Evolutionary conservation across 805 yeast genomes (phyloP).

Genomic region (Lipomyces sp.): DNA sequence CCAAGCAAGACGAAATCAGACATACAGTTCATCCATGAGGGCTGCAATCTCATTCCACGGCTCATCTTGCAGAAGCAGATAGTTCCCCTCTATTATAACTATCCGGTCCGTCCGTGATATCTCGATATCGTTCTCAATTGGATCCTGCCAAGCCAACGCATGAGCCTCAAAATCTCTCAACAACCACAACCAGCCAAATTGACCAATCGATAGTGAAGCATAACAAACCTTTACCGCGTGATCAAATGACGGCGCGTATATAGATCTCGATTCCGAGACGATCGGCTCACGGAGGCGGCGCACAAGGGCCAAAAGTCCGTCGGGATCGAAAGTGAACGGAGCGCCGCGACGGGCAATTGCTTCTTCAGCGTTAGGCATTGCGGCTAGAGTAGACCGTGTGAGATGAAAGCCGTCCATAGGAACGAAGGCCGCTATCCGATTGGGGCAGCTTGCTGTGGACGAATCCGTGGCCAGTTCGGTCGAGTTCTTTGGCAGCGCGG

Average conservation of each 20-base stretch:
- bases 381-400: slow-evolving; percentile 48
- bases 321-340: slow-evolving; percentile 77
- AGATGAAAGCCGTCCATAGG: slow-evolving; percentile 80
- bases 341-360: slow-evolving; percentile 76
- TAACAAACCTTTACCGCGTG: slow-evolving; percentile 50
- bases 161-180: not conserved
- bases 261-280: slow-evolving; percentile 14
- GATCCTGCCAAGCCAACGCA: slow-evolving; percentile 53
- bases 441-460: not conserved
- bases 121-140: slow-evolving; percentile 51
- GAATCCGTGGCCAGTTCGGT: not conserved
- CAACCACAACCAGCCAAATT: not conserved
- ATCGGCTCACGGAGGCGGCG: slow-evolving; percentile 36
- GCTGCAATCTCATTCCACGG: slow-evolving; percentile 55
- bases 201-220: too few relatives aligned
- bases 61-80: slow-evolving; percentile 55
- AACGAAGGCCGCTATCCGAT: slow-evolving; percentile 36
- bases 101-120: slow-evolving; percentile 50
- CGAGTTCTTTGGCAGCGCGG: not conserved
- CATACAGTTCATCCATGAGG: slow-evolving; percentile 38
- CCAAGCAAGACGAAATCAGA: not conserved
- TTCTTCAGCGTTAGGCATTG: slow-evolving; percentile 51
- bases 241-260: slow-evolving; percentile 63
- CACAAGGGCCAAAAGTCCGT: slow-evolving; percentile 42
- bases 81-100: slow-evolving; percentile 72